Base-by-base conservation (phyloP, 139 green algal genomes). In the Medakamo hakoo region DNA sequence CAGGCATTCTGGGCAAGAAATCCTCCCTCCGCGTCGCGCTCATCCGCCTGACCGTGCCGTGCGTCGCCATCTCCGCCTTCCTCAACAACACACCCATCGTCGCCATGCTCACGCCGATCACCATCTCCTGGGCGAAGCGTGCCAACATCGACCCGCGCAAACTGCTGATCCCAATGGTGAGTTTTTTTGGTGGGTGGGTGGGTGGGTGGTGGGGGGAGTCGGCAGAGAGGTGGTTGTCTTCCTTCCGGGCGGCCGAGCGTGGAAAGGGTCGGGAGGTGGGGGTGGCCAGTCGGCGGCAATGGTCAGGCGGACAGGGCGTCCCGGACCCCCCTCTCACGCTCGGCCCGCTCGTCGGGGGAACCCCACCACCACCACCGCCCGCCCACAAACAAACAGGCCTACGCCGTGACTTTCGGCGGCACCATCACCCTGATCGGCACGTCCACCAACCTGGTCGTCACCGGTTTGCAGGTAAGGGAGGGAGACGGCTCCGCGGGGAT, bases 361-460 rank as follows among this genome's bases (percentile, higher is more conserved):
- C n/a, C n/a, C n/a, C n/a, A n/a, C n/a, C n/a, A n/a, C n/a, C n/a
- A n/a, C n/a, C n/a, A n/a, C n/a, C n/a, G n/a, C n/a, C n/a, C n/a
- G n/a, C n/a, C n/a, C n/a, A n/a, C n/a, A n/a, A n/a, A n/a, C n/a
- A n/a, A n/a, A n/a, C 60, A 89, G 28, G 84, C 77, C 27, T 90
- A 81, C 58, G 76, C 82, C 19, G 74, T 78, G 20, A 79, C 91
- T 27, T 71, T 91, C 29, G 85, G 85, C 4, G 85, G 85, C 30
- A 91, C 84, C 18, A 70, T 68, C 66, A 93, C 85, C 0, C 69
- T 89, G 16, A 93, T 93, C 29, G 85, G 85, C 23, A 87, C 84
- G 3, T 82, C 72, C 31, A 91, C 86, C 31, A 93, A 93, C 73
- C 76, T 93, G 29, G 82, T 93, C 48, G 76, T 91, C 18, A 40